A percentile compares a stretch with the other conserved stretches of the same genome.
Evolutionary conservation across 139 green algal species (phyloP).

Genomic region (Closterium sp.): DNA sequence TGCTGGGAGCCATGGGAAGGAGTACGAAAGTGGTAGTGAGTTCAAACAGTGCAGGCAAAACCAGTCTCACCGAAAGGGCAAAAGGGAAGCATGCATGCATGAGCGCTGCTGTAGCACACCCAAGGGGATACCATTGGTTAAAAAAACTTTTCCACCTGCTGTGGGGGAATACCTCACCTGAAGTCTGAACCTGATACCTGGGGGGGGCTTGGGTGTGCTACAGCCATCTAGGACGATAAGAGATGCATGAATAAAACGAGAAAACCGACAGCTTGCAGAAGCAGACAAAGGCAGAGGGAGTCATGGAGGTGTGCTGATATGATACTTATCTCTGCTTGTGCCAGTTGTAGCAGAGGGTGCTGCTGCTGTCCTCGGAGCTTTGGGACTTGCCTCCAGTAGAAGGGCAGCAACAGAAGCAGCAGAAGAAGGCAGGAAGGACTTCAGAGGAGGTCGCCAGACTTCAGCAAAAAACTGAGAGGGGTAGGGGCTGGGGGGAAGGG

Average conservation of each 20-base stretch:
- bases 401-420: too few relatives aligned
- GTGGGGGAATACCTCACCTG: not conserved
- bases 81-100: not conserved
- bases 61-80: not conserved
- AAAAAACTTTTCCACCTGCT: too few relatives aligned
- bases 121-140: not conserved
- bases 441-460: too few relatives aligned
- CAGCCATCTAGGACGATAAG: not conserved
- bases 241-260: not conserved
- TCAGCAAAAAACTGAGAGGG: too few relatives aligned
- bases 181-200: not conserved
- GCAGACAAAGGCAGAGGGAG: not conserved
- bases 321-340: not conserved
- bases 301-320: not conserved
- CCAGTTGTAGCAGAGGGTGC: too few relatives aligned
- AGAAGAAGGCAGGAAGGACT: too few relatives aligned
- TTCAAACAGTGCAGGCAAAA: not conserved
- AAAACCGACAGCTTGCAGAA: not conserved
- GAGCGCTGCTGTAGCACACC: not conserved
- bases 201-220: not conserved
- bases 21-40: not conserved
- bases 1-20: not conserved
- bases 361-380: too few relatives aligned
- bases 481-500: not conserved
- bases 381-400: too few relatives aligned